Evolutionary conservation across 179 eudicot species (phyloP).

Genomic region (Patellifolia procumbens): DNA sequence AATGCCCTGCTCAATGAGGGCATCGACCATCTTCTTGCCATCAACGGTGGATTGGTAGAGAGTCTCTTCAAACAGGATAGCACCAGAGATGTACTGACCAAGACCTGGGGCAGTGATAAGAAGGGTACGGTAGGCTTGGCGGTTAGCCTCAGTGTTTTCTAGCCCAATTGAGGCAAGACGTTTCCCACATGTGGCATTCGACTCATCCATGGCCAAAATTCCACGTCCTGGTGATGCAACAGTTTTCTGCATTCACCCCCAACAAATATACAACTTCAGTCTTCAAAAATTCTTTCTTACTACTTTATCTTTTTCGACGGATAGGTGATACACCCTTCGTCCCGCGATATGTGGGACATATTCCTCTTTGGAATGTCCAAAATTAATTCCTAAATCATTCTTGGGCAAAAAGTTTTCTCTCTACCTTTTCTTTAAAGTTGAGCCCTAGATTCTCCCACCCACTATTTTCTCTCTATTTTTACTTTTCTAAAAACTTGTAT

Average conservation of each 20-base stretch:
- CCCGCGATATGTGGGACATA: no score
- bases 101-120: conserved; percentile 73
- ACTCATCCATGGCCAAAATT: conserved; percentile 90
- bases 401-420: no score
- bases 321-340: background rate
- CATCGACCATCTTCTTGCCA: conserved; percentile 87
- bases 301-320: background rate
- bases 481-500: no score
- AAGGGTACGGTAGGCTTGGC: conserved; percentile 86
- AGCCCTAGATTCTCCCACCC: no score
- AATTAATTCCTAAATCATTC: no score
- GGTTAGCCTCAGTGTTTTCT: conserved; percentile 95
- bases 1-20: conserved; percentile 72
- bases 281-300: background rate
- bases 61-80: conserved; percentile 92
- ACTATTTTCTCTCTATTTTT: no score
- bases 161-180: conserved; percentile 85
- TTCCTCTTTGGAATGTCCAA: no score
- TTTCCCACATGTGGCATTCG: conserved; percentile 90
- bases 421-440: no score
- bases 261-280: background rate
- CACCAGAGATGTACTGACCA: conserved; percentile 84
- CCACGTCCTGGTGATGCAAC: conserved; percentile 90
- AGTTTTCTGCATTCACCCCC: conserved; percentile 50
- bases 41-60: conserved; percentile 84